Evolutionary conservation across 2,329 filamentous ascomycete genomes (phyloP), one percentile per base, ranked within the genome.

Genomic region (Trichoderma gracile): DNA sequence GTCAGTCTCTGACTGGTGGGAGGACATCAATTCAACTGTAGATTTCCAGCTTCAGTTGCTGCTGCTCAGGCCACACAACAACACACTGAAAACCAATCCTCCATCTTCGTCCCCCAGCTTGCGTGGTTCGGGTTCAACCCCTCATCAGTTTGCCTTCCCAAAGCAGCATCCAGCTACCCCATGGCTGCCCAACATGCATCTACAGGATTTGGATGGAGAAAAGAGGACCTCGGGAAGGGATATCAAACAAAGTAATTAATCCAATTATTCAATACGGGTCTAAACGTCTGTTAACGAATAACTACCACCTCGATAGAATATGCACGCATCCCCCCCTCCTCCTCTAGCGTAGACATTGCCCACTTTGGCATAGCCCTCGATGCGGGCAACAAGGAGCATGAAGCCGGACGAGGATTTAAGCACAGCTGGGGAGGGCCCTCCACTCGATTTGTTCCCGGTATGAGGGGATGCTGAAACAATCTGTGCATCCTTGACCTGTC

Each of bases 131-230:
- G 21, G 21, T 14, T 10, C 27, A 33, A 9, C 49, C 49, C 49
- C 49, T 52, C 49, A 52, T 5, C 30, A 27, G 25, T 50, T 50
- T 50, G 25, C 17, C 21, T 52, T 33, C 17, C 40, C 5, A 21
- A 45, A 45, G 42, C 40, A 17, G 54, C 38, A 25, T 40, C 38
- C 14, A 56, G 15, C 52, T 42, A 56, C 38, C 14, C 42, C 54
- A 46, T 57, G 25, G 54, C n/a, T 33, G 54, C 54, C 54, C 54
- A 57, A 57, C 54, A 57, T 46, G 42, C 42, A 46, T 30, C 21
- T 42, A 27, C 19, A 21, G 10, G 10, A 38, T 14, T 14, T 4
- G 10, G 10, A 38, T 38, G 33, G 33, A 38, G 33, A 38, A 38
- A 38, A 12, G 33, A 38, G 33, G 33, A 38, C 25, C 25, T 38